A percentile compares a stretch with the other conserved stretches of the same genome.
phyloP scores from a whole-genome alignment of 2,329 filamentous ascomycete genomes.

The Celoporthe dispersa region DNA sequence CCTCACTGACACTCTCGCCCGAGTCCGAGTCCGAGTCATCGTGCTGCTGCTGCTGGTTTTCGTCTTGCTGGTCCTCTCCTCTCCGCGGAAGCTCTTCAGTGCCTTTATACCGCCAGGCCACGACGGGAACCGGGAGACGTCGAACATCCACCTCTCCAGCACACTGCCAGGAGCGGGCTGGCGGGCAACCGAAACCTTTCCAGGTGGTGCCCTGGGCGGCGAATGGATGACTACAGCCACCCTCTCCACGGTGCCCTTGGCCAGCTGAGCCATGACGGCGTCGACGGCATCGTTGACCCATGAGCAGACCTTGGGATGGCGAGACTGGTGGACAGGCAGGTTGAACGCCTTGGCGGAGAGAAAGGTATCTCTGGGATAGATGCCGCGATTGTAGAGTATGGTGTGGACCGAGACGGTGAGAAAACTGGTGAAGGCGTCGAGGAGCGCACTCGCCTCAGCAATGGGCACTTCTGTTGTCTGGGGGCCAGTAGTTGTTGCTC shows the following conservation, averaged over 20 bases:
- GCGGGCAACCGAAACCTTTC: constrained; percentile 25
- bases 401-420: constrained; percentile 83
- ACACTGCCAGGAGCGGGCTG: constrained; percentile 42
- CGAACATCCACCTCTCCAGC: constrained; percentile 67
- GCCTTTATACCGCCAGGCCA: constrained; percentile 44
- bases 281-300: constrained; percentile 84
- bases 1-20: constrained; percentile 25
- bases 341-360: constrained; percentile 81
- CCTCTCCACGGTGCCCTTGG: constrained; percentile 54
- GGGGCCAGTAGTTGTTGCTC: constrained; percentile 3
- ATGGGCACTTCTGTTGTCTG: constrained; percentile 38
- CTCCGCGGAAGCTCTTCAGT: constrained; percentile 35
- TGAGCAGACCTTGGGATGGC: constrained; percentile 81
- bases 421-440: constrained; percentile 76
- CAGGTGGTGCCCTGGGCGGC: constrained; percentile 31
- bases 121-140: constrained; percentile 56
- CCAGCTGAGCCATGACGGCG: constrained; percentile 72
- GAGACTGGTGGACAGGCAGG: constrained; percentile 80
- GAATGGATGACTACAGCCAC: constrained; percentile 55
- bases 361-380: constrained; percentile 82
- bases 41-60: constrained; percentile 17
- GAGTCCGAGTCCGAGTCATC: constrained; percentile 33
- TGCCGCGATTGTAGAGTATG: constrained; percentile 77
- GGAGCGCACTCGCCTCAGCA: constrained; percentile 57
- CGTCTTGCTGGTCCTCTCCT: constrained; percentile 28